These are phyloP conservation scores for Diaporthe aspalathi DNA, from an alignment of 2,329 filamentous ascomycete species.

Conservation along the genomic window DNA sequence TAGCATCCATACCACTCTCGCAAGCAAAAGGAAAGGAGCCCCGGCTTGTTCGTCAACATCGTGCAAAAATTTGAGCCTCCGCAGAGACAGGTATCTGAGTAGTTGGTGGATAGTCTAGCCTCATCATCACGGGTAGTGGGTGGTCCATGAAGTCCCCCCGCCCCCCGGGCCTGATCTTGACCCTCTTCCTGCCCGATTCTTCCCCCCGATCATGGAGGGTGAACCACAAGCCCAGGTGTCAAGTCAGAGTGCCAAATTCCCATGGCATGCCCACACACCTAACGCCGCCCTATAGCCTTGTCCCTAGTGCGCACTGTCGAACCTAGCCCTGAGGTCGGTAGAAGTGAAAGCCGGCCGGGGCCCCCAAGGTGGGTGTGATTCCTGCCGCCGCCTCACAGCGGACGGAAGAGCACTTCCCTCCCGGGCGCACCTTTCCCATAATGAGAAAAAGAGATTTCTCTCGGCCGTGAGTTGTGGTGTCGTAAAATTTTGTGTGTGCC, in stretches of 20 bases:
- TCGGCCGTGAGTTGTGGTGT: conserved; percentile 1
- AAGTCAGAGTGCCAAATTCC: conserved; percentile 1
- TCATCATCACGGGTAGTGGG: conserved; percentile 2
- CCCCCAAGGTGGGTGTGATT: not conserved
- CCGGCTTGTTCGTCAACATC: not conserved
- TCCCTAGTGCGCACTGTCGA: conserved; percentile 28
- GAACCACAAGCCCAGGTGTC: not conserved
- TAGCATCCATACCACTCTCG: not conserved
- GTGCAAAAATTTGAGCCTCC: conserved; percentile 12
- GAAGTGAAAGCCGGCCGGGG: conserved; percentile 23
- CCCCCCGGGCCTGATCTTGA: not conserved
- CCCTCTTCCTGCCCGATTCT: not conserved
- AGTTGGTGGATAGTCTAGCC: not conserved
- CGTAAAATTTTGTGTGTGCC: not conserved
- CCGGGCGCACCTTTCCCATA: not conserved
- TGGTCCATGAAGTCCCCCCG: conserved; percentile 10
- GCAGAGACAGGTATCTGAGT: conserved; percentile 23
- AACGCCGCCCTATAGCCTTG: conserved; percentile 19
- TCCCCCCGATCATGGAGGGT: not conserved
- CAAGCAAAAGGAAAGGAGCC: not conserved
- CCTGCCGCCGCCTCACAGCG: not conserved
- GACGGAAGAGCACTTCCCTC: not conserved
- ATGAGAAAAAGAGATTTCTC: not conserved
- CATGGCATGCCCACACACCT: not conserved
- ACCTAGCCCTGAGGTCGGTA: conserved; percentile 23